Evolutionary conservation across 192 early-diverging fungal genomes (phyloP), one percentile per base, ranked within the genome.

Genomic region (Chytriomyces confervae): DNA sequence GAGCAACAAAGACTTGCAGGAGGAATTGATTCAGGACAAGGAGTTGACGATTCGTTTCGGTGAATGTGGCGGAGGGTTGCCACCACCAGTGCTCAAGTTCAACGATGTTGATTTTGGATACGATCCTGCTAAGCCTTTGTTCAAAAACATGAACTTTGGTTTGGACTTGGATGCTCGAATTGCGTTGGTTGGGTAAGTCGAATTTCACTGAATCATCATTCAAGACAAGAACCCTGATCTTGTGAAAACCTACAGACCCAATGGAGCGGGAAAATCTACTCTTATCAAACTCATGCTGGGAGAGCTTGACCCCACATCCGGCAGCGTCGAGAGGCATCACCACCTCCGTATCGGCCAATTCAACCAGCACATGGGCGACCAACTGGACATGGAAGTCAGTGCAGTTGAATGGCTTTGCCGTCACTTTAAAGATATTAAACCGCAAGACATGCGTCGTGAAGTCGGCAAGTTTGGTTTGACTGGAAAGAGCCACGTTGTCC

Each of bases 91-190:
- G 61, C 87, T 98, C 61, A 89, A 91, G 76, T 97, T 98, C 81
- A 92, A 94, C 76, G 91, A 96, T 72, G 94, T 98, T 62, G 88
- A 87, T 29, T 99, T 99, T 76, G 95, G 96, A 51, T 85, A 94
- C 45, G 74, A 91, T 82, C 82, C 84, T 66, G 84, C 87, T 69
- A 90, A 98, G 81, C 86, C 88, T 47, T 89, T 99, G 75, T 99
- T 98, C 88, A 82, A 85, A 50, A 82, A 96, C 80, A 87, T 99
- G 63, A 95, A 99, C 69, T 91, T 95, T 45, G 97, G 94, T 73
- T 91, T 95, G n/a, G 97, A 99, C 84, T 95, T 96, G 92, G 97
- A 99, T 86, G 97, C 97, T 46, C 93, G 97, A 77, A 93, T 99
- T 81, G 97, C 97, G 18, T 90, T 99, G 71, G 97, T 99, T 70